Conservation (phyloP, 208 protist species). For the Trypanosomatidae sp. region DNA sequence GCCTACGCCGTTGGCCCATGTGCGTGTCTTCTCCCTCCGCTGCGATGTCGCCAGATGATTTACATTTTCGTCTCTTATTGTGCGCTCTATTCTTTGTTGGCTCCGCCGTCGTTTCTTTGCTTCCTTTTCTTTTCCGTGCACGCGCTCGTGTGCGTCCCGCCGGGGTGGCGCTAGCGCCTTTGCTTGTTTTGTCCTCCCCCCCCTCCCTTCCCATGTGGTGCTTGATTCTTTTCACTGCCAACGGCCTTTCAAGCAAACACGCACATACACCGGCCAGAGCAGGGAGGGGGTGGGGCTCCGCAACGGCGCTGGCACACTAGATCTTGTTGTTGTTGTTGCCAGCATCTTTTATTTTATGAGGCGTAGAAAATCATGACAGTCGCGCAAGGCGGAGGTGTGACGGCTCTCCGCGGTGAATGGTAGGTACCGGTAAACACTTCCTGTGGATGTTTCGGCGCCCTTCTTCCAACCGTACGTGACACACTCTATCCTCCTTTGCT, state of each 20-base stretch:
- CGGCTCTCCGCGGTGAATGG: background rate
- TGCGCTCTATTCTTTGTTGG: background rate
- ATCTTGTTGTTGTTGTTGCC: background rate
- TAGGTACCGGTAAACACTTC: constrained; percentile 10
- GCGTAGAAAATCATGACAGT: background rate
- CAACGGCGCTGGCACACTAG: background rate
- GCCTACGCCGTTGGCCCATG: background rate
- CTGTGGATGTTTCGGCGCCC: background rate
- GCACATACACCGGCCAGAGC: background rate
- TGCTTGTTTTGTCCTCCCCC: background rate
- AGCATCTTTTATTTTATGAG: background rate
- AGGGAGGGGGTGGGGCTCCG: background rate
- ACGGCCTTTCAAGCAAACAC: background rate
- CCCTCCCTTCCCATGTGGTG: background rate
- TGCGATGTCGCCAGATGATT: background rate
- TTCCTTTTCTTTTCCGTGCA: background rate
- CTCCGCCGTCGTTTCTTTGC: constrained; percentile 4
- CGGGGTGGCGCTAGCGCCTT: background rate
- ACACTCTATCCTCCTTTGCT: background rate
- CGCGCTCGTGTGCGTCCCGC: background rate
- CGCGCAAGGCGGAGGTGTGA: background rate
- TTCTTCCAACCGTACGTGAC: background rate
- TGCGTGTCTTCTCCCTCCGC: background rate
- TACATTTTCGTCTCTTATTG: background rate
- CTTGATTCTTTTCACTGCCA: background rate